Evolutionary conservation across 2,329 filamentous ascomycete species (phyloP).

Genomic region (Zarea fungicola): DNA sequence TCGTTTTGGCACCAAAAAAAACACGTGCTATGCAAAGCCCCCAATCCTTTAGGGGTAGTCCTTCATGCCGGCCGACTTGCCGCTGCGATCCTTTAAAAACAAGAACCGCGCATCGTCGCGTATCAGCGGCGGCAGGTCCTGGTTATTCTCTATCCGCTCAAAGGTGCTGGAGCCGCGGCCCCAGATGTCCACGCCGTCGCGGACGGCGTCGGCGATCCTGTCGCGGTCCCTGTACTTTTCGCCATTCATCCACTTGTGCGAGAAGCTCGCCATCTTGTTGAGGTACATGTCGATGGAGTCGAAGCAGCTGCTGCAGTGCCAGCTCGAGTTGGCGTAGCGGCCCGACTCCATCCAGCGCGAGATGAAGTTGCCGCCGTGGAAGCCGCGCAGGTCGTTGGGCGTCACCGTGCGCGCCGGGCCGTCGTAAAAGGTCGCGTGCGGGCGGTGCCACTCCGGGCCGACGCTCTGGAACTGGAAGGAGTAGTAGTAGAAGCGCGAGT

Average conservation of each 20-base stretch:
- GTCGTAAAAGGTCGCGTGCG: conserved; percentile 53
- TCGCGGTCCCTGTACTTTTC: conserved; percentile 41
- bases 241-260: conserved; percentile 48
- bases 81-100: conserved; percentile 43
- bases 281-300: conserved; percentile 49
- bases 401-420: conserved; percentile 37
- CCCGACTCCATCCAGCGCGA: conserved; percentile 19
- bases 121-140: conserved; percentile 47
- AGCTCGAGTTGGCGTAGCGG: conserved; percentile 43
- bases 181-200: conserved; percentile 51
- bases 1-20: too few species aligned
- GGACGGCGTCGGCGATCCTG: conserved; percentile 45
- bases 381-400: conserved; percentile 48
- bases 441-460: conserved; percentile 46
- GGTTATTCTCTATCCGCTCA: conserved; percentile 44
- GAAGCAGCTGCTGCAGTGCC: conserved; percentile 61
- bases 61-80: conserved; percentile 40
- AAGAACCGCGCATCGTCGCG: conserved; percentile 34
- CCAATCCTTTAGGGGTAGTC: conserved; percentile 35
- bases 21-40: too few species aligned
- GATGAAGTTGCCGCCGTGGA: conserved; percentile 30
- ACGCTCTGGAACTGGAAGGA: conserved; percentile 46
- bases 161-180: conserved; percentile 45
- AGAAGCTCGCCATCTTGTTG: conserved; percentile 52
- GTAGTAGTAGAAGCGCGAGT: conserved; percentile 52